Base-by-base conservation (phyloP, 192 early-diverging fungal species). In the Backusella luteola region DNA sequence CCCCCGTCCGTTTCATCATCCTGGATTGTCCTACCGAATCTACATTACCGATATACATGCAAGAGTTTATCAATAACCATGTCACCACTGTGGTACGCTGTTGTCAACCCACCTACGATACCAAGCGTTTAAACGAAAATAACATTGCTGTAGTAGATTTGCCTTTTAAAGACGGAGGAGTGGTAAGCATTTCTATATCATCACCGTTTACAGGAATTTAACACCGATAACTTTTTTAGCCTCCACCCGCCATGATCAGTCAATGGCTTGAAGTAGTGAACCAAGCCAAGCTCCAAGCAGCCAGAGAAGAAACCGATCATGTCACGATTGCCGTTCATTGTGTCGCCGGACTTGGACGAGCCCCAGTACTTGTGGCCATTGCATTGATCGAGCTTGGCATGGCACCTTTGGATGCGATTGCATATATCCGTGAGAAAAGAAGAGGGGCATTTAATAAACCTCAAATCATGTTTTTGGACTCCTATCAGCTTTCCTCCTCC, bases 301-400 rank as follows among this genome's bases (percentile, higher is more conserved):
- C 80, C 2, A 15, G 52, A 72, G 39, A 52, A 21, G 68, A 21
- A n/a, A 42, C 19, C 1, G 6, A 14, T 34, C 49, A 44, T 34
- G 85, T 85, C 26, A 91, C 90, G 1, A 90, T 93, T 68, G 96
- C 94, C 1, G 91, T 97, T 1, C 96, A 98, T 77, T 98, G 96
- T 77, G 96, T 98, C n/a, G 95, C 96, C 6, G 96, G 96, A 38
- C 87, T 98, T 12, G 96, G 96, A 6, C 91, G 97, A 29, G 97
- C 97, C 1, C 97, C 97, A 3, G 91, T 96, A 6, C 84, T 99
- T n/a, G 96, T 94, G 2, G 92, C 93, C 0, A 80, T 94, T 73
- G 93, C 92, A 14, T 79, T 95, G 74, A 90, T 95, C 46, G 94
- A 94, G 67, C 83, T 85, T 59, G 93, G 93, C 19, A 91, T 93